These are phyloP conservation scores for Prosopis cineraria DNA, from an alignment of 306 rosid species.

Conservation along the genomic window DNA sequence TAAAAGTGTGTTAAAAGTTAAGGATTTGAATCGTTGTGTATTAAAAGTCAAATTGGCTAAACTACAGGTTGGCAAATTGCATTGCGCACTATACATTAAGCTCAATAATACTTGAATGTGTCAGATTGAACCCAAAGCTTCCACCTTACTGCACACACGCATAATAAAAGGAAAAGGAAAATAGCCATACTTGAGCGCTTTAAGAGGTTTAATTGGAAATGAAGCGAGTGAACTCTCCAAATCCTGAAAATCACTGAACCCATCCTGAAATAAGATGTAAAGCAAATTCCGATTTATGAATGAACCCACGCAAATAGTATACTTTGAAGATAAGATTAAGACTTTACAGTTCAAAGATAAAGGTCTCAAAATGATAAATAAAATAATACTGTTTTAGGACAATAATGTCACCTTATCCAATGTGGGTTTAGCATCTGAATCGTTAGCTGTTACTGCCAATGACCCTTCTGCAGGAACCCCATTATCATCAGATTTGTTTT, in stretches of 20 bases:
- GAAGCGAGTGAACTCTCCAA: constrained; percentile 86
- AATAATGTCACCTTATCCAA: constrained; percentile 55
- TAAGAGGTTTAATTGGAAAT: constrained; percentile 83
- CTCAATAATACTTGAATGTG: not conserved
- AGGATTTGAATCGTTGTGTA: not conserved
- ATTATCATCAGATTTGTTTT: constrained; percentile 44
- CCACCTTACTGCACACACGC: constrained; percentile 15
- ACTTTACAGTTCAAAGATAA: constrained; percentile 23
- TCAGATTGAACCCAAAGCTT: constrained; percentile 21
- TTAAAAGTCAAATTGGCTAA: not conserved
- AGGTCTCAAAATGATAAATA: constrained; percentile 3
- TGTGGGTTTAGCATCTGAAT: constrained; percentile 51
- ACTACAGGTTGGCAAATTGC: not conserved
- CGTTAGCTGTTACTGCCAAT: constrained; percentile 47
- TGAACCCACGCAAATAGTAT: constrained; percentile 10
- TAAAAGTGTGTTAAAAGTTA: not conserved
- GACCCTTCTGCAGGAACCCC: constrained; percentile 50
- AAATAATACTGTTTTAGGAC: constrained; percentile 16
- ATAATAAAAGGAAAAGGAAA: not conserved
- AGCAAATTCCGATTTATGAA: constrained; percentile 9
- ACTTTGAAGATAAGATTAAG: not conserved
- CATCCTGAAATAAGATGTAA: constrained; percentile 64
- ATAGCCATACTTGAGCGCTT: constrained; percentile 80
- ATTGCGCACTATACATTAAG: not conserved
- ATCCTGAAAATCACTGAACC: constrained; percentile 68